Base-by-base conservation (phyloP, 768 basidiomycete species). In the Dioszegia aurantiaca region DNA sequence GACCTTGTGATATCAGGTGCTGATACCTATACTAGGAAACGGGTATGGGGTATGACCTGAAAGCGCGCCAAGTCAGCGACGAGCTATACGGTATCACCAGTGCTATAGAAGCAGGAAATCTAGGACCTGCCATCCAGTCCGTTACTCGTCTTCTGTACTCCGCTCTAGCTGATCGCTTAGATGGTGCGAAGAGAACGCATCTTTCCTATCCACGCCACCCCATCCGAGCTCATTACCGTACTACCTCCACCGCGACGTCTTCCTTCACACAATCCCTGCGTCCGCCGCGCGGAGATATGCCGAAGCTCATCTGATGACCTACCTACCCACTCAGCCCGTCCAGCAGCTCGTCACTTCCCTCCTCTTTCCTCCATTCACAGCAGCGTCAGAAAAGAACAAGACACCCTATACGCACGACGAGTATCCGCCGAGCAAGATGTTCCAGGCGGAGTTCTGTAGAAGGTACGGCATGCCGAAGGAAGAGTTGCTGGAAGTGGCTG, bases 361-460 rank as follows among this genome's bases (percentile, higher is more conserved):
- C 27, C 52, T 74, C 4, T 74, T 66, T 42, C 28, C 48, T 71
- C 87, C 2, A 17, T 11, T 16, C 11, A 23, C 27, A 5, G 21
- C 85, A 86, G 3, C 14, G 33, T 33, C 33, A 33, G 14, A 6
- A 33, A 6, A 33, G 6, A 33, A 6, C 6, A 33, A 92, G 92
- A 31, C 44, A 87, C 37, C 58, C 31, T 55, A 62, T 37, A 24
- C 21, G 14, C 30, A 45, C 36, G 47, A 52, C n/a, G 16, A 40
- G n/a, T 40, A 57, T 17, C 49, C 63, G 21, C 79, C 97, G 30
- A 86, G 87, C 64, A 85, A 85, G 2, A 79, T 89, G 58, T 95
- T 99, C 73, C 85, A 87, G 23, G 86, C 86, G 63, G 92, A 94
- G 69, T 99, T 88, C 67, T 92, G 93, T 67, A 85, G 87, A 12